Evolutionary conservation across 1,139 yeast species (phyloP), one percentile per base, ranked within the genome.

Genomic region (Blastobotrys petasosporus): DNA sequence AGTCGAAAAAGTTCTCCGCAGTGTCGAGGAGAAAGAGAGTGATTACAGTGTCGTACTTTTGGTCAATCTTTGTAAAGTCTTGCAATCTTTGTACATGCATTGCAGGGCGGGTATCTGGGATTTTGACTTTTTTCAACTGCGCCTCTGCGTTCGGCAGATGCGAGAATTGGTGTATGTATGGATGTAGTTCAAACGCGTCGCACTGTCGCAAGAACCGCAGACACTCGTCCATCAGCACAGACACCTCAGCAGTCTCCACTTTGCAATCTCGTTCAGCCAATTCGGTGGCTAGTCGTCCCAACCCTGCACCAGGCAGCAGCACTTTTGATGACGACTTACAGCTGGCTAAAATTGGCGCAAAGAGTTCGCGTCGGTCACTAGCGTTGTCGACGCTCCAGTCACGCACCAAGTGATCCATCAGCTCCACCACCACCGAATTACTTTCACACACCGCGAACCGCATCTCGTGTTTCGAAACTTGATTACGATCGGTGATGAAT

Each of bases 1-100:
- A 87, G 33, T 79, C 82, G 53, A 87, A 70, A 40, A 85, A 61
- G 57, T 86, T 85, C 57, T 86, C 94, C 0, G 96, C 95, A 0
- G 96, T 87, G 60, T 87, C 96, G 20, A 87, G 70, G 62, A 87
- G 85, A 59, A 82, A 87, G 2, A 83, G 83, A 1, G 92, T 76
- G 2, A 83, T 79, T 1, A 87, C 70, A 8, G 60, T 59, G 37
- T 64, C 65, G 43, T 63, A 64, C n/a, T 29, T 10, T 39, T 31
- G 6, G 15, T 31, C n/a, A 30, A 43, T 17, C 11, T 34, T 15
- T 34, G 79, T 71, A 60, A 87, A 86, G 64, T 87, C 88, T 45
- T 0, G 86, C 85, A 50, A 71, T 62, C 1, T 42, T 23, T 1
- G 62, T 45, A 2, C 59, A 48, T 7, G 65, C 66, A 2, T 61